A percentile compares a stretch with the other conserved stretches of the same genome.
phyloP scores from a whole-genome alignment of 2,329 filamentous ascomycete genomes.

The Claviceps monticola region DNA sequence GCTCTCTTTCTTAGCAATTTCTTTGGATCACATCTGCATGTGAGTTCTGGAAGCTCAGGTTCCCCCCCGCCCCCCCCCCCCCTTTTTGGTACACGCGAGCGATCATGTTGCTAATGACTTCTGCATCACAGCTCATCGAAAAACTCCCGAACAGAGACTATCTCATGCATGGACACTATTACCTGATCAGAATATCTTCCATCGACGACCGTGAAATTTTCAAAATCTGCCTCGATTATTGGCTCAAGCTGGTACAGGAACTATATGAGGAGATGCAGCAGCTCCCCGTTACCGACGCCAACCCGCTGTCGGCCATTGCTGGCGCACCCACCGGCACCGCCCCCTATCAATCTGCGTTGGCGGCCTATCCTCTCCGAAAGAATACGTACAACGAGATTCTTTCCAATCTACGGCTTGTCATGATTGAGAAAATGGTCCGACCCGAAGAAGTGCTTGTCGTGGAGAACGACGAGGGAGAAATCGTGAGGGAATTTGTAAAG shows the following conservation, averaged over 20 bases:
- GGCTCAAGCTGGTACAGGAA: slow-evolving; percentile 96
- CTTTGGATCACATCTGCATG: slow-evolving; percentile 82
- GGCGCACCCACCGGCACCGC: slow-evolving; percentile 67
- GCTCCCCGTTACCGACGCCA: slow-evolving; percentile 83
- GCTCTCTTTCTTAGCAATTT: slow-evolving; percentile 95
- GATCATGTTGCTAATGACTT: not conserved
- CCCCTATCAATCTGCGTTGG: slow-evolving; percentile 69
- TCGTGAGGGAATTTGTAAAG: slow-evolving; percentile 97
- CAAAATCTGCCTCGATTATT: slow-evolving; percentile 98
- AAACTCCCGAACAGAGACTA: slow-evolving; percentile 91
- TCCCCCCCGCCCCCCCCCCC: not conserved
- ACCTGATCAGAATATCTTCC: slow-evolving; percentile 94
- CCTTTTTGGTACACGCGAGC: not conserved
- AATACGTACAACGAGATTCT: slow-evolving; percentile 95
- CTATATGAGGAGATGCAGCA: slow-evolving; percentile 98
- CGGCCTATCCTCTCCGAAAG: slow-evolving; percentile 86
- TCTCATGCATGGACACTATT: slow-evolving; percentile 91
- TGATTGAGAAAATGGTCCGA: slow-evolving; percentile 99
- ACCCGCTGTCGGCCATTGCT: slow-evolving; percentile 70
- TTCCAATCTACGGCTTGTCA: slow-evolving; percentile 86
- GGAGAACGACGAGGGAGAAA: slow-evolving; percentile 99
- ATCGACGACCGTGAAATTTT: slow-evolving; percentile 98
- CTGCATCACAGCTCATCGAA: slow-evolving; percentile 58
- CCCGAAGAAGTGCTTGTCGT: slow-evolving; percentile 97
- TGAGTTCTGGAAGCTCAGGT: slow-evolving; percentile 22